Base-by-base conservation (phyloP, 2,329 filamentous ascomycete species). In the Albifimbria verrucaria region DNA sequence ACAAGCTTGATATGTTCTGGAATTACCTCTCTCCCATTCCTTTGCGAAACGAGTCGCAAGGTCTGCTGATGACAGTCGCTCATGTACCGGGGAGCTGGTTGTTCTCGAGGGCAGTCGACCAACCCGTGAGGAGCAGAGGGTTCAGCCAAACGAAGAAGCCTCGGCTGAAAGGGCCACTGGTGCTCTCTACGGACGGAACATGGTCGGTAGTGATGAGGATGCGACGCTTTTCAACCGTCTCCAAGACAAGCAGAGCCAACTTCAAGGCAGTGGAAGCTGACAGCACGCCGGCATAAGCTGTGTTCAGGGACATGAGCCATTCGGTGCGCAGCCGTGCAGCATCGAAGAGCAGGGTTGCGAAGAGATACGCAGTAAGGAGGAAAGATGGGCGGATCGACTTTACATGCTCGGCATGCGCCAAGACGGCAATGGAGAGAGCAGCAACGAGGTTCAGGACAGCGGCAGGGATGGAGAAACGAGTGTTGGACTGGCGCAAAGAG, bases 61-160 rank as follows among this genome's bases (percentile, higher is more conserved):
- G 10, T 59, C 62, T n/a, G 60, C 59, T 0, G 67, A 70, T 0
- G 57, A 63, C 1, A 70, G 47, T 21, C 65, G 64, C 28, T 70
- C 65, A 7, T 67, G 62, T 9, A 68, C 67, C 1, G 52, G 23
- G 2, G 68, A 70, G 51, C 4, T 63, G 63, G 25, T 61, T 58
- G 17, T 60, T 61, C 1, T 61, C 65, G 12, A 70, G 43, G 7
- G 59, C 55, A 7, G 70, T 75, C 4, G 64, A 71, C 64, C 74
- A 81, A 1, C 80, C 79, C 17, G 67, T 64, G 23, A 69, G 69
- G 42, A 85, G 76, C 7, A 85, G 61, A 2, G 72, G 70, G 32
- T 69, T 69, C 15, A 70, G 54, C 68, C 68, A 70, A 21, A 68
- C 53, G 25, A 70, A 70, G 51, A 69, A 63, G 0, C 67, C 65